Base-by-base conservation (phyloP, 2,329 filamentous ascomycete species). In the Aspergillus fischeri region DNA sequence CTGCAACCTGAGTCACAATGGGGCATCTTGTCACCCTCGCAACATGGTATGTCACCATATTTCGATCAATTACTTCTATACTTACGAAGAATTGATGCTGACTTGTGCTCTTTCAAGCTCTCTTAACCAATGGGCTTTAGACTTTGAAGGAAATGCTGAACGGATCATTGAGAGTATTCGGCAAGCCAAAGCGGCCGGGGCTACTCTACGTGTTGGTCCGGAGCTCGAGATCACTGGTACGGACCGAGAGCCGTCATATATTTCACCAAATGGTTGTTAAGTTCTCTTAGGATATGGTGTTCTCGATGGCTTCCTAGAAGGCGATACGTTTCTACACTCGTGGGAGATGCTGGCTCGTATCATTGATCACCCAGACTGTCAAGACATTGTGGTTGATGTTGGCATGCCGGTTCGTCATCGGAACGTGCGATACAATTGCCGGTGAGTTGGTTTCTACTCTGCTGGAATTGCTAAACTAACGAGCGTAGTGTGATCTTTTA, bases 341-440 rank as follows among this genome's bases (percentile, higher is more conserved):
- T 85, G 84, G 81, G 86, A 91, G 65, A 81, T 83, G 72, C 77
- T 89, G 0, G 77, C 77, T 10, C 75, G 78, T 50, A 88, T 91
- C 58, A 76, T 91, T 21, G 70, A 76, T 4, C 80, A 90, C 71
- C 71, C 81, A 38, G 79, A 80, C 9, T 85, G 81, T 60, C 77
- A 88, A 63, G 86, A 83, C 67, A 91, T 91, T 64, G 77, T 90
- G 21, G 75, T 89, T 24, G 85, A 87, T 67, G 76, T 87, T 38
- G 84, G 83, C 41, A 78, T 85, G 76, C 85, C 86, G 0, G 79
- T 90, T 49, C 76, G 80, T 48, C 86, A 89, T 68, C 75, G 83
- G 45, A 85, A 85, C 65, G 77, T 83, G 53, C 78, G 82, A 54
- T 90, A 85, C 74, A 90, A 89, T 70, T 85, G 83, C 63, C 78